A percentile compares a stretch with the other conserved stretches of the same genome.
phyloP scores from a whole-genome alignment of 2,329 filamentous ascomycete species.

The Colletotrichum zoysiae region DNA sequence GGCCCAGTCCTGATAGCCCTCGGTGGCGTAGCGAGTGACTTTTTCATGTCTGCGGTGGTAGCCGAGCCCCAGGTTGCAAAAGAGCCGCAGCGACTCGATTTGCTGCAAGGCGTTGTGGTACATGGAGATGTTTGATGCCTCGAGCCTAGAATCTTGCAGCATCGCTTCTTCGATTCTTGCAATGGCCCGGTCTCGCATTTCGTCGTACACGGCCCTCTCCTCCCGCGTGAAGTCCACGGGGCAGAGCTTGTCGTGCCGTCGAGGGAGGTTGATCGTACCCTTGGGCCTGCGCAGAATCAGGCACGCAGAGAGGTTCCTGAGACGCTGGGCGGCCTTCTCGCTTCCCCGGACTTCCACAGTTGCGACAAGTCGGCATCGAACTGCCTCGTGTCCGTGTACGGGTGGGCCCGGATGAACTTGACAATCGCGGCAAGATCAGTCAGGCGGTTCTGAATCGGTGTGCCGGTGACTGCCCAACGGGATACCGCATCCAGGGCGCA shows the following conservation, averaged over 20 bases:
- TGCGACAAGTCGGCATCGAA: background rate
- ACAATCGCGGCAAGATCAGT: background rate
- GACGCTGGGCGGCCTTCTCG: background rate
- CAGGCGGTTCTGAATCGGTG: background rate
- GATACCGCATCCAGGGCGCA: background rate
- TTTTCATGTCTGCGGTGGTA: background rate
- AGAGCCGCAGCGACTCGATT: background rate
- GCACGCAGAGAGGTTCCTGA: background rate
- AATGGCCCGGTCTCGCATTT: background rate
- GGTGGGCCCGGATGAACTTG: background rate
- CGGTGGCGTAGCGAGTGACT: background rate
- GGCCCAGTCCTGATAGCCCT: background rate
- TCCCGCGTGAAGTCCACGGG: background rate
- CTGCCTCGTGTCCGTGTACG: background rate
- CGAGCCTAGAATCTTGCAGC: background rate
- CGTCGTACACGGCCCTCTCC: background rate
- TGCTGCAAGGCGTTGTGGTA: background rate
- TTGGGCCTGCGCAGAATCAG: background rate
- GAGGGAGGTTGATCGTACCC: background rate
- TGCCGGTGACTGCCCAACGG: background rate
- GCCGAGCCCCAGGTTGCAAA: background rate
- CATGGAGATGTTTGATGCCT: background rate
- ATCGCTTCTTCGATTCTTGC: background rate
- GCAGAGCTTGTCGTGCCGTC: background rate
- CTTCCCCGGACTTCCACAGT: background rate